phyloP scores from a whole-genome alignment of 176 grass and related monocot species.

The Carex parvula region DNA sequence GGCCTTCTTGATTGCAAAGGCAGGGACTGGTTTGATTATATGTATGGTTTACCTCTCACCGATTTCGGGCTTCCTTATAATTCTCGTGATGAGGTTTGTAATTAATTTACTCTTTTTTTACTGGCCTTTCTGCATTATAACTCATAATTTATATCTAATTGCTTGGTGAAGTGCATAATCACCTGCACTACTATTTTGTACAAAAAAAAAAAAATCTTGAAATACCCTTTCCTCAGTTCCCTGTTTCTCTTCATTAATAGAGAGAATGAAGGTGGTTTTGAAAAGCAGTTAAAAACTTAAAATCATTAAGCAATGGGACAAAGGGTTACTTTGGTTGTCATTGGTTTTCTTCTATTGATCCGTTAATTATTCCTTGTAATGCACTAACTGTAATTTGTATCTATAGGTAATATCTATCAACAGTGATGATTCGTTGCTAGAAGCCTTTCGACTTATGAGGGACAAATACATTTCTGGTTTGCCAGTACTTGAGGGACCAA shows the following conservation, averaged over 20 bases:
- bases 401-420: slow-evolving; percentile 78
- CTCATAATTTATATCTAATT: neutral
- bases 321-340: neutral
- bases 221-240: neutral
- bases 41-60: slow-evolving; percentile 58
- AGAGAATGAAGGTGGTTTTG: neutral
- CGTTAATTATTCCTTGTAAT: neutral
- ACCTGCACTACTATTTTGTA: neutral
- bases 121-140: neutral
- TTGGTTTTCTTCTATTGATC: neutral
- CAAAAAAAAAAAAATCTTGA: slow-evolving; percentile 7
- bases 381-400: slow-evolving; percentile 17
- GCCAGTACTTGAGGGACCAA: slow-evolving; percentile 67
- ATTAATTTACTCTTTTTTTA: slow-evolving; percentile 21
- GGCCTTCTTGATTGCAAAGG: slow-evolving; percentile 82
- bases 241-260: neutral
- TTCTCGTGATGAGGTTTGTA: slow-evolving; percentile 70
- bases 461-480: slow-evolving; percentile 76
- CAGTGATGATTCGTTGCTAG: slow-evolving; percentile 68
- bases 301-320: neutral
- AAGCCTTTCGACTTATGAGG: slow-evolving; percentile 88
- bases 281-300: neutral
- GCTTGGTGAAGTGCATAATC: slow-evolving; percentile 2
- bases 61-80: slow-evolving; percentile 96
- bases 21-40: slow-evolving; percentile 98